These are phyloP conservation scores for Neospora caninum DNA, from an alignment of 169 alveolate genomes.

Conservation along the genomic window DNA sequence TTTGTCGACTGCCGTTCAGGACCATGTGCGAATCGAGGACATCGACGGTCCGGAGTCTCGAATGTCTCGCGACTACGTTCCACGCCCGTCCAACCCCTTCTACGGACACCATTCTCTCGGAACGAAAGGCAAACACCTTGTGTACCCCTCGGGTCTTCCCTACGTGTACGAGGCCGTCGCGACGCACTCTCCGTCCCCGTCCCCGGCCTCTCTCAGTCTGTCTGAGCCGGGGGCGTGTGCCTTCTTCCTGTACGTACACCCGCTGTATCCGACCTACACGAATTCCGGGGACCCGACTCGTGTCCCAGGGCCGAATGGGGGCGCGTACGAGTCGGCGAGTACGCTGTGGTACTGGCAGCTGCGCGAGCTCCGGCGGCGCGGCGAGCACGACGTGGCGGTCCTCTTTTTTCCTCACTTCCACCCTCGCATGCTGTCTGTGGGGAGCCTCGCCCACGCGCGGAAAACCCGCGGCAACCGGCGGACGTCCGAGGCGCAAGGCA, in stretches of 20 bases:
- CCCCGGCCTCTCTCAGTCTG: neutral
- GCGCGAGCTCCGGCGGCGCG: neutral
- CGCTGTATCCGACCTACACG: neutral
- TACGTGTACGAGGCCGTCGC: neutral
- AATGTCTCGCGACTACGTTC: neutral
- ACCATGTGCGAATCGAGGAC: neutral
- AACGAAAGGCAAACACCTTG: neutral
- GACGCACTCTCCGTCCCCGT: neutral
- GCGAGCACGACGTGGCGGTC: neutral
- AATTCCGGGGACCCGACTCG: neutral
- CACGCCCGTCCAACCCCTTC: neutral
- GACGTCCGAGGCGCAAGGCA: neutral
- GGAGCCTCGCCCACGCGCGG: neutral
- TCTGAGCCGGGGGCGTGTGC: neutral
- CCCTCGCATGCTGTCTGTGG: neutral
- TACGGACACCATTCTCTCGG: neutral
- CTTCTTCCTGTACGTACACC: neutral
- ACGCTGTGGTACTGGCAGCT: conserved; percentile 10
- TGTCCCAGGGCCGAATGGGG: neutral
- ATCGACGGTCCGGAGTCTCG: neutral
- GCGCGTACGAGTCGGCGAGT: neutral
- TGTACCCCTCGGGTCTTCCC: neutral
- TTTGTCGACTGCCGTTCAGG: neutral
- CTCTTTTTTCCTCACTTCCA: neutral
- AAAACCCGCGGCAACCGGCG: neutral